Evolutionary conservation across 768 basidiomycete genomes (phyloP), one percentile per base, ranked within the genome.

Genomic region (Leucocoprinus birnbaumii): DNA sequence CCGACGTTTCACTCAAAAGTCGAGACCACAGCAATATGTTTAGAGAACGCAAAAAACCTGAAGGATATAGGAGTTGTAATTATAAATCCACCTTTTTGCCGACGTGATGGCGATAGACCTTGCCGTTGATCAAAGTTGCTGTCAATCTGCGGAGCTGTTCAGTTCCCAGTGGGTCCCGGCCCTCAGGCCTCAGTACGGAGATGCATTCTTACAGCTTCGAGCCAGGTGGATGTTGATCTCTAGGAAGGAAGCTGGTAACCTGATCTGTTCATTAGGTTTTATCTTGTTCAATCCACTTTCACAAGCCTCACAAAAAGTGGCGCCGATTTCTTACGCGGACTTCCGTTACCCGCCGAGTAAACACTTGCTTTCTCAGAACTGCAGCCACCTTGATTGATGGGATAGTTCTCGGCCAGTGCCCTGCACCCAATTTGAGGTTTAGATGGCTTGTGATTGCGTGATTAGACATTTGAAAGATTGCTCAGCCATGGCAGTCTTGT

Each of bases 271-370:
- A 31, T 31, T 11, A 31, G n/a, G n/a, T n/a, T n/a, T n/a, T 31
- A 31, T 31, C 31, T 5, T 11, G 11, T 11, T 5, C 6, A 31
- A 11, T 31, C 25, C 6, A 11, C 16, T 38, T 51, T 57, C 42
- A 45, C 41, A 40, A 38, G 47, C 48, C 31, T 31, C 31, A 11
- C 11, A 31, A 5, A 11, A 11, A 44, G 18, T 19, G n/a, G 42
- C 35, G n/a, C 18, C 45, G 45, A 13, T 26, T 37, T 35, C 26
- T 35, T 26, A 18, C 18, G 37, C 56, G 56, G 56, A 48, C 56
- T 34, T 42, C 56, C 56, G 56, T 27, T 46, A 2, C 19, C 34
- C 24, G 18, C 45, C 46, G 18, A 18, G 48, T 13, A 34, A 16
- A 27, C 47, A 24, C 16, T 22, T 27, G 22, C 42, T 7, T 51